Evolutionary conservation across 2,329 filamentous ascomycete genomes (phyloP).

Genomic region (Cadophora sp.): DNA sequence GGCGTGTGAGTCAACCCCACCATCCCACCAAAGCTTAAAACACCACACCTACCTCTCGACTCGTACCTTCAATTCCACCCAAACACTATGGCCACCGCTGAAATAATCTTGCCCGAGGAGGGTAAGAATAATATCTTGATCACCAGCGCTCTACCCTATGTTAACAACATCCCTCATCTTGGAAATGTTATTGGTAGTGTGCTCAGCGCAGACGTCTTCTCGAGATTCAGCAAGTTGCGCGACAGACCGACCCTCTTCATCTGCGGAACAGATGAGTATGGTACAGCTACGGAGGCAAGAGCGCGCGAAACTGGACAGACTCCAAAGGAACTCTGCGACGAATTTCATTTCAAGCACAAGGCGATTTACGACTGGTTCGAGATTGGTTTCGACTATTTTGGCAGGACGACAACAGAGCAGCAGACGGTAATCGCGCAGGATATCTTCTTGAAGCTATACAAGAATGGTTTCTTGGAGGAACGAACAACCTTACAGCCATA

Average conservation of each 20-base stretch:
- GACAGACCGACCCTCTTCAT: constrained; percentile 83
- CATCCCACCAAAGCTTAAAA: constrained; percentile 14
- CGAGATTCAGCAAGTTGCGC: constrained; percentile 80
- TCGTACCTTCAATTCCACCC: constrained; percentile 20
- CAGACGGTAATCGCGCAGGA: constrained; percentile 94
- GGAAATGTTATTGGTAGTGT: constrained; percentile 90
- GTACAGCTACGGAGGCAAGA: constrained; percentile 95
- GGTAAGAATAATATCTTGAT: constrained; percentile 89
- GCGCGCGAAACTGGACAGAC: constrained; percentile 86
- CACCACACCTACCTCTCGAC: constrained; percentile 16
- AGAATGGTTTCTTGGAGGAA: constrained; percentile 89
- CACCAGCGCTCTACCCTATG: constrained; percentile 90
- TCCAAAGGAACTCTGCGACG: constrained; percentile 85
- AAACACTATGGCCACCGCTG: constrained; percentile 38
- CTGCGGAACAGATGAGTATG: constrained; percentile 93
- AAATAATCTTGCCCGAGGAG: constrained; percentile 66
- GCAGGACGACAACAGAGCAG: constrained; percentile 84
- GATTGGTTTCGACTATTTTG: constrained; percentile 94
- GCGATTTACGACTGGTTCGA: constrained; percentile 97
- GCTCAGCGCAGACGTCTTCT: constrained; percentile 86
- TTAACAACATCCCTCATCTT: constrained; percentile 80
- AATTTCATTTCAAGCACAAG: constrained; percentile 90
- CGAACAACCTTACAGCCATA: constrained; percentile 88
- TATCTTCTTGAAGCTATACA: constrained; percentile 85
- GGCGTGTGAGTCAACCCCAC: constrained; percentile 28